Evolutionary conservation across 108 stramenopile species (phyloP).

Genomic region (Nitzschia inconspicua): DNA sequence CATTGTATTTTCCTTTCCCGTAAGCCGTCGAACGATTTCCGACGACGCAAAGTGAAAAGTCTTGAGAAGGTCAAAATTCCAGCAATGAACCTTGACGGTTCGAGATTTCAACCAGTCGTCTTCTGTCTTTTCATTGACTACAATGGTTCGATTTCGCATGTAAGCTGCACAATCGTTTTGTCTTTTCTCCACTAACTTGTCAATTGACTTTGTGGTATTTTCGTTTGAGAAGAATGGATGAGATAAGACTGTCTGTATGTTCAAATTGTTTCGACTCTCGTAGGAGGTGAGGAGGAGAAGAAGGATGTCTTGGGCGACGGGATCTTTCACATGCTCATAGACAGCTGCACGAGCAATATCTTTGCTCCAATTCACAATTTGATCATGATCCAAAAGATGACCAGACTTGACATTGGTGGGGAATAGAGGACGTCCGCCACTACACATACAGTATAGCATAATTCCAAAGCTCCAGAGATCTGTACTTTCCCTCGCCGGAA

Average conservation of each 20-base stretch:
- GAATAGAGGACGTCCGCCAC: slow-evolving; percentile 63
- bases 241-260: slow-evolving; percentile 37
- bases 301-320: slow-evolving; percentile 67
- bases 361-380: slow-evolving; percentile 33
- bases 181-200: slow-evolving; percentile 29
- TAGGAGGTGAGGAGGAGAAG: slow-evolving; percentile 45
- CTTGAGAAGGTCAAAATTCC: slow-evolving; percentile 40
- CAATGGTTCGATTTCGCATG: slow-evolving; percentile 18
- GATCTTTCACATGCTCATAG: slow-evolving; percentile 52
- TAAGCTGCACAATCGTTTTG: slow-evolving; percentile 23
- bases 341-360: slow-evolving; percentile 30
- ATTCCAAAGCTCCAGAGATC: slow-evolving; percentile 74
- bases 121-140: slow-evolving; percentile 17
- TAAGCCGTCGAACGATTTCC: slow-evolving; percentile 19
- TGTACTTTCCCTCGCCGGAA: slow-evolving; percentile 37
- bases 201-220: not conserved
- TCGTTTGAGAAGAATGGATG: slow-evolving; percentile 63
- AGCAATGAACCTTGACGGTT: slow-evolving; percentile 30
- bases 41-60: slow-evolving; percentile 36
- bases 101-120: slow-evolving; percentile 30
- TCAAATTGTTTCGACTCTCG: slow-evolving; percentile 33
- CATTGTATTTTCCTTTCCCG: slow-evolving; percentile 10
- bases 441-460: slow-evolving; percentile 55
- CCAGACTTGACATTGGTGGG: slow-evolving; percentile 28
- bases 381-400: slow-evolving; percentile 29